These are phyloP conservation scores for Boletus mariae DNA, from an alignment of 1,284 basidiomycete species.

Conservation along the genomic window DNA sequence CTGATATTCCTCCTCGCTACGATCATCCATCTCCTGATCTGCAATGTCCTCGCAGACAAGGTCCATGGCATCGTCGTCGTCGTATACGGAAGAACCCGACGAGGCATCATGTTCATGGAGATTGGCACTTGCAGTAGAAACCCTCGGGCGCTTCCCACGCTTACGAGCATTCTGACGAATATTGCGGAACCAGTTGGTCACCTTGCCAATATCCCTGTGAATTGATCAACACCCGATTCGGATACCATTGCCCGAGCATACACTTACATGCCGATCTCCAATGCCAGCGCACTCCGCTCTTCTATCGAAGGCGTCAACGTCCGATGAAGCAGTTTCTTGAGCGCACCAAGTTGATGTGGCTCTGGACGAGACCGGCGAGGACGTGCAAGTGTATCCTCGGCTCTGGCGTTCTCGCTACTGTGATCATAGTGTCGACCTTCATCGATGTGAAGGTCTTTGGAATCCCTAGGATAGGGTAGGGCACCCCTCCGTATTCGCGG, in stretches of 20 bases:
- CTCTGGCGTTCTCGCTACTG: conserved; percentile 18
- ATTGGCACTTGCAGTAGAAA: conserved; percentile 40
- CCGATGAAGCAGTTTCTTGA: conserved; percentile 62
- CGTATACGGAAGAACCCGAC: conserved; percentile 46
- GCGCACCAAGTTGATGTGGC: conserved; percentile 67
- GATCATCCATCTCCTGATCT: conserved; percentile 44
- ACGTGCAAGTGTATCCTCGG: conserved; percentile 37
- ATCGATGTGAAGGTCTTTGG: conserved; percentile 27
- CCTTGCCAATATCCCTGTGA: conserved; percentile 71
- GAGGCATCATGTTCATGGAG: conserved; percentile 48
- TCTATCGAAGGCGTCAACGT: conserved; percentile 77
- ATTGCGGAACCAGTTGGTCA: conserved; percentile 85
- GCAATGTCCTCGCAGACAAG: conserved; percentile 32
- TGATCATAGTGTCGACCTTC: conserved; percentile 33
- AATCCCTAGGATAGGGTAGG: conserved; percentile 42
- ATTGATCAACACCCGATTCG: conserved; percentile 13
- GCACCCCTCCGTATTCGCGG: conserved; percentile 41
- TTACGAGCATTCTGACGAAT: conserved; percentile 70
- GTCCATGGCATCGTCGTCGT: conserved; percentile 43
- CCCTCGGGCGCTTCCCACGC: conserved; percentile 47
- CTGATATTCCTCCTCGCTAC: conserved; percentile 65
- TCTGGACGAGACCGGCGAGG: conserved; percentile 71
- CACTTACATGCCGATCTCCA: conserved; percentile 68
- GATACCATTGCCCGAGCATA: not conserved
- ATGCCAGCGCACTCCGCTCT: conserved; percentile 65